Percentiles rank a stretch among this genome's conserved stretches.
These are phyloP conservation scores for Starmera quercuum DNA, from an alignment of 805 yeast genomes.

Conservation along the genomic window DNA sequence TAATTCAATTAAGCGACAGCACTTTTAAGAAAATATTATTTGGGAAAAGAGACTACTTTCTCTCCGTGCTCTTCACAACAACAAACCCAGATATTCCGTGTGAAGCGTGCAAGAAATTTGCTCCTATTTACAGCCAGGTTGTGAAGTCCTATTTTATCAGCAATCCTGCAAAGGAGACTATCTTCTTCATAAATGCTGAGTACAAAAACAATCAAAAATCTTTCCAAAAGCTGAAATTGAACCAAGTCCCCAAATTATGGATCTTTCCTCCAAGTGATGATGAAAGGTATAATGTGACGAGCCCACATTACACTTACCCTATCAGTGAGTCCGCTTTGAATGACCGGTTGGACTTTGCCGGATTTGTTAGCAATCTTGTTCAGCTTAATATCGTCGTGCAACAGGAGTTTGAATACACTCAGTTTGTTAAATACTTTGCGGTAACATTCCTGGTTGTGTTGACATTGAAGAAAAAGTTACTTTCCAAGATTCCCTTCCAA, in stretches of 20 bases:
- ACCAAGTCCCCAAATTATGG: conserved; percentile 61
- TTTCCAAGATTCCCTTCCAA: conserved; percentile 21
- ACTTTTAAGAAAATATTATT: conserved; percentile 31
- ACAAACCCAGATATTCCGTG: conserved; percentile 35
- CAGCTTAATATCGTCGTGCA: conserved; percentile 35
- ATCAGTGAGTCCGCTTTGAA: conserved; percentile 19
- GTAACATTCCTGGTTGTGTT: conserved; percentile 37
- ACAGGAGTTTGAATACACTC: conserved; percentile 32
- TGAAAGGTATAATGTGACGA: conserved; percentile 15
- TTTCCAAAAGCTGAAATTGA: conserved; percentile 34
- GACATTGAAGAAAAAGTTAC: conserved; percentile 39
- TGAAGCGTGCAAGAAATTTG: conserved; percentile 36
- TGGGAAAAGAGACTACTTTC: conserved; percentile 45
- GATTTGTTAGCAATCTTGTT: conserved; percentile 39
- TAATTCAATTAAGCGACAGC: conserved; percentile 29
- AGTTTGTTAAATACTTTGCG: conserved; percentile 38
- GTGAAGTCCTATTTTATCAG: conserved; percentile 36
- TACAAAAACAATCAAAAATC: conserved; percentile 33
- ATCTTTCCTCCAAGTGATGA: conserved; percentile 44
- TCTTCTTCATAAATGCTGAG: conserved; percentile 46
- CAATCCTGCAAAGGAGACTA: conserved; percentile 30
- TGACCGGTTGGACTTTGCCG: conserved; percentile 43
- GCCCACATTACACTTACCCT: conserved; percentile 29
- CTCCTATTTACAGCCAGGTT: conserved; percentile 32
- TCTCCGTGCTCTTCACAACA: conserved; percentile 48